phyloP scores from a whole-genome alignment of 495 filamentous ascomycete species.

The Hypoxylon intermedium region DNA sequence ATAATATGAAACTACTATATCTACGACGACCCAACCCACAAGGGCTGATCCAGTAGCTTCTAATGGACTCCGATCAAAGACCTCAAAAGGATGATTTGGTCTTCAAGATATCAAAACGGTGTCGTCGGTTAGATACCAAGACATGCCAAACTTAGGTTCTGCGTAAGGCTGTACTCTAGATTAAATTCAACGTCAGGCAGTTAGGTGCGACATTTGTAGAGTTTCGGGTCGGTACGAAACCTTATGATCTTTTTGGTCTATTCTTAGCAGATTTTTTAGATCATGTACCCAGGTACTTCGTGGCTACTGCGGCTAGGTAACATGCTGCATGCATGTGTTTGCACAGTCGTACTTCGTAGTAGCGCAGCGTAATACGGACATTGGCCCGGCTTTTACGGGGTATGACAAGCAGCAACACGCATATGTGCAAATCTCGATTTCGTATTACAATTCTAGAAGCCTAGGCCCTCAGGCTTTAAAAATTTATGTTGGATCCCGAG shows the following conservation, averaged over 20 bases:
- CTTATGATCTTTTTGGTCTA: too few species aligned
- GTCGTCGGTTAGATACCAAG: too few species aligned
- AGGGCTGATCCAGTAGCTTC: too few species aligned
- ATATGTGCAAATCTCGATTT: background rate
- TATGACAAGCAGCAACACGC: conserved; percentile 1
- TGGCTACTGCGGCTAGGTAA: conserved; percentile 3
- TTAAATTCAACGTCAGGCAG: background rate
- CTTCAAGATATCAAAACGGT: too few species aligned
- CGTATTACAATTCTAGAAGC: background rate
- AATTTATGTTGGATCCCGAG: too few species aligned
- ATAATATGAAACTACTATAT: too few species aligned
- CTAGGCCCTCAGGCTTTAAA: too few species aligned
- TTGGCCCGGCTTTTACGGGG: conserved; percentile 2
- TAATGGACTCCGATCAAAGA: too few species aligned
- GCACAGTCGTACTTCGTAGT: background rate
- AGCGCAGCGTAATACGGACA: conserved; percentile 7
- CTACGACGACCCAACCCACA: background rate
- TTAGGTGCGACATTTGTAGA: background rate
- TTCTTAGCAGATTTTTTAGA: conserved; percentile 30
- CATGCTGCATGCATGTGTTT: too few species aligned
- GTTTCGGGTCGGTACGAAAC: conserved; percentile 25
- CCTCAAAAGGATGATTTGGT: too few species aligned
- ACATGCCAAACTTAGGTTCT: too few species aligned
- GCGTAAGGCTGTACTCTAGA: too few species aligned
- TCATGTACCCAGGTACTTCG: background rate